These are phyloP conservation scores for Fonsecaea pedrosoi DNA, from an alignment of 2,329 filamentous ascomycete species.

Conservation along the genomic window DNA sequence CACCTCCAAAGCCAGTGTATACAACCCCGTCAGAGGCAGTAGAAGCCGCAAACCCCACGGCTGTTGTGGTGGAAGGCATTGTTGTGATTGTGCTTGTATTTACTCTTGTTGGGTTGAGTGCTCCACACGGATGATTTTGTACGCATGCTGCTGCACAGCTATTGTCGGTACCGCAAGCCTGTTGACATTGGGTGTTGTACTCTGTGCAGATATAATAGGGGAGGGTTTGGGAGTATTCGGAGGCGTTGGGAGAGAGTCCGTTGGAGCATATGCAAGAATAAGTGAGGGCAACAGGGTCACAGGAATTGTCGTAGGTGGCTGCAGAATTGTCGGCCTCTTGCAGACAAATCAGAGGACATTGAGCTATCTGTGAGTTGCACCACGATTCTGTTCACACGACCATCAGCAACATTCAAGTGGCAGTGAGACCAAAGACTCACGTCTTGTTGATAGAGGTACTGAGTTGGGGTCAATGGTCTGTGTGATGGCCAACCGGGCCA, in stretches of 20 bases:
- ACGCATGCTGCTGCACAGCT: slow-evolving; percentile 60
- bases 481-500: slow-evolving; percentile 46
- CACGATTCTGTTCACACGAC: slow-evolving; percentile 46
- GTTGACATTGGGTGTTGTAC: slow-evolving; percentile 63
- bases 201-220: slow-evolving; percentile 68
- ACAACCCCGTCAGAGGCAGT: slow-evolving; percentile 47
- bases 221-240: slow-evolving; percentile 67
- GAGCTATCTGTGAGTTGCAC: slow-evolving; percentile 51
- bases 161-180: slow-evolving; percentile 56
- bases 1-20: slow-evolving; percentile 55
- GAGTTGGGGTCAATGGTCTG: slow-evolving; percentile 50
- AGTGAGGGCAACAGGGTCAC: slow-evolving; percentile 55
- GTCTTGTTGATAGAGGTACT: slow-evolving; percentile 47
- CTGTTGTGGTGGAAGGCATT: slow-evolving; percentile 45
- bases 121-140: slow-evolving; percentile 65
- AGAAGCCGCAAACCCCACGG: slow-evolving; percentile 43
- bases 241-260: slow-evolving; percentile 62
- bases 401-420: background rate
- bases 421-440: slow-evolving; percentile 41
- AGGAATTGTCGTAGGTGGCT: slow-evolving; percentile 48
- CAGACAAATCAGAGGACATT: slow-evolving; percentile 55
- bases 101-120: slow-evolving; percentile 61
- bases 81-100: slow-evolving; percentile 58
- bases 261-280: slow-evolving; percentile 65
- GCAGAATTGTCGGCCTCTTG: slow-evolving; percentile 49